These are phyloP conservation scores for Lyophyllum semitale DNA, from an alignment of 768 basidiomycete genomes.

Conservation along the genomic window DNA sequence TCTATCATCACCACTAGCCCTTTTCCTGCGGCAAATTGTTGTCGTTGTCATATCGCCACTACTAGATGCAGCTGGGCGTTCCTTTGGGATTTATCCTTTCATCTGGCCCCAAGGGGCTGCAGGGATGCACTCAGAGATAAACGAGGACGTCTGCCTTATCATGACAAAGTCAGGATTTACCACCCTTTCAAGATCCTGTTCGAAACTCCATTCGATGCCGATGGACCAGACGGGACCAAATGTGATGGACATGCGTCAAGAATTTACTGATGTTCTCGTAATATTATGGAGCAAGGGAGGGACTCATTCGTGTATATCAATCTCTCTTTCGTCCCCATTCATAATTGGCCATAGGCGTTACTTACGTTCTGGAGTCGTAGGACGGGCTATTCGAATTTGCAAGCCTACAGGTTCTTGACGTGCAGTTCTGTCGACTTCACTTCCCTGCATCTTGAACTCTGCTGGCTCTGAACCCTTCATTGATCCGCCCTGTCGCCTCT, in stretches of 20 bases:
- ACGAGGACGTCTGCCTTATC: not conserved
- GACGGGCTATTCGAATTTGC: not conserved
- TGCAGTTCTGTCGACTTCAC: not conserved
- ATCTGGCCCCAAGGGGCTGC: not conserved
- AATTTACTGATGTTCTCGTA: not conserved
- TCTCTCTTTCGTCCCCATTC: not conserved
- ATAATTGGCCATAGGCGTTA: not conserved
- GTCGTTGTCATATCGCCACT: not conserved
- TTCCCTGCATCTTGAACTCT: not conserved
- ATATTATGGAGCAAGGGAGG: not conserved
- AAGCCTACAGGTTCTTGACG: not conserved
- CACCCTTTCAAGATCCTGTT: not conserved
- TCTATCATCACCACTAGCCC: not conserved
- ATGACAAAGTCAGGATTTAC: not conserved
- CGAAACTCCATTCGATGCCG: not conserved
- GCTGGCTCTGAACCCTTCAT: not conserved
- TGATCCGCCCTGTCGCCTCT: not conserved
- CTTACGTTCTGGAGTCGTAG: not conserved
- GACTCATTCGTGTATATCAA: not conserved
- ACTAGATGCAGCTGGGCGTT: not conserved
- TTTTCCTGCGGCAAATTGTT: not conserved
- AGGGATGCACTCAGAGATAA: not conserved
- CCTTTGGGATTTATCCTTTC: not conserved
- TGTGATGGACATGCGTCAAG: not conserved
- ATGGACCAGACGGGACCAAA: not conserved